Percentiles rank a stretch among this genome's conserved stretches.
These are phyloP conservation scores for Botrytis squamosa DNA, from an alignment of 2,329 filamentous ascomycete species.

Conservation along the genomic window DNA sequence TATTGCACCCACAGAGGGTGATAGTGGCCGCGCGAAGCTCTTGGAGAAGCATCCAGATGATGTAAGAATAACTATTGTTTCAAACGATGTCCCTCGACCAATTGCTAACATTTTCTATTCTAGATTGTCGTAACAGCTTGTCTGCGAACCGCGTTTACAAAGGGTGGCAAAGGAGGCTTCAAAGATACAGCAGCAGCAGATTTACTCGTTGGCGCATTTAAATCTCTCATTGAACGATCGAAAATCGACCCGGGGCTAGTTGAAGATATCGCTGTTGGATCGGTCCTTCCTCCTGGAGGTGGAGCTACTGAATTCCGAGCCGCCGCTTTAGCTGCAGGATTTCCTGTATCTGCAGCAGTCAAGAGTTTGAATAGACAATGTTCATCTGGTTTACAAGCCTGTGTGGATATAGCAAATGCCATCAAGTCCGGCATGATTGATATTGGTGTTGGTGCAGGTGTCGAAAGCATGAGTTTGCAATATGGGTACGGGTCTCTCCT, in stretches of 20 bases:
- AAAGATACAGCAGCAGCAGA: slow-evolving; percentile 91
- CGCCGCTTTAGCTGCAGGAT: slow-evolving; percentile 84
- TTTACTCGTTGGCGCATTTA: slow-evolving; percentile 79
- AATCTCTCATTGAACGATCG: slow-evolving; percentile 77
- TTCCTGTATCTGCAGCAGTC: slow-evolving; percentile 81
- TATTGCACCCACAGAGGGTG: slow-evolving; percentile 30
- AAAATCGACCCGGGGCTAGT: slow-evolving; percentile 84
- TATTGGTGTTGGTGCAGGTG: slow-evolving; percentile 87
- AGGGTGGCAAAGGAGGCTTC: slow-evolving; percentile 89
- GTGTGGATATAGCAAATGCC: slow-evolving; percentile 90
- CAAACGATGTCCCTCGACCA: background rate
- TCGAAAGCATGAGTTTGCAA: slow-evolving; percentile 92
- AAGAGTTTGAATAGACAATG: slow-evolving; percentile 92
- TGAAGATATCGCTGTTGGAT: slow-evolving; percentile 89
- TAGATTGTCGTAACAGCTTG: slow-evolving; percentile 88
- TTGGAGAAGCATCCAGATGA: slow-evolving; percentile 67
- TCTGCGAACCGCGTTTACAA: slow-evolving; percentile 88
- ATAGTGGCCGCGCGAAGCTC: slow-evolving; percentile 41
- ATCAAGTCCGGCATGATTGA: slow-evolving; percentile 93
- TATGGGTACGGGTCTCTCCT: slow-evolving; percentile 64
- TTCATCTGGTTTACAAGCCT: slow-evolving; percentile 87
- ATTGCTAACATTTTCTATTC: slow-evolving; percentile 32
- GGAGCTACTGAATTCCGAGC: slow-evolving; percentile 97
- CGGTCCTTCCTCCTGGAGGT: slow-evolving; percentile 86
- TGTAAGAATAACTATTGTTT: slow-evolving; percentile 45